Conservation (phyloP, 306 rosid genomes). For the Acacia confusa region DNA sequence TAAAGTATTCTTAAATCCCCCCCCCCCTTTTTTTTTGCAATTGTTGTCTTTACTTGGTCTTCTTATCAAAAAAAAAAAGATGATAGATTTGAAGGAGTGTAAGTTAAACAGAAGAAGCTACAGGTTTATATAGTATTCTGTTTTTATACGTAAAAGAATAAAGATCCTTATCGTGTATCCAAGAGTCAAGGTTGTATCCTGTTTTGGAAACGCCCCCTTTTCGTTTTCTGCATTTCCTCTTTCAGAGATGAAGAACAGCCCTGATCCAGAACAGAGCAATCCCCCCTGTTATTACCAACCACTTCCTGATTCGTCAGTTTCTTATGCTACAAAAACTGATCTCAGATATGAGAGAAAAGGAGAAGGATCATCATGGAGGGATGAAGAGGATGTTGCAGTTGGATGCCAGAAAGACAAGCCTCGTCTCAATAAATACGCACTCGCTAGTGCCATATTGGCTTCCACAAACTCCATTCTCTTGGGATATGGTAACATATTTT, state of each 20-base stretch:
- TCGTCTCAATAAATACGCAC: constrained; percentile 62
- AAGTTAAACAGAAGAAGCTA: background rate
- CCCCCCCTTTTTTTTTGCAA: background rate
- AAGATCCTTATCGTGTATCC: background rate
- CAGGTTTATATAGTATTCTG: background rate
- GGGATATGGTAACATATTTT: constrained; percentile 64
- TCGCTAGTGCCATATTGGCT: constrained; percentile 69
- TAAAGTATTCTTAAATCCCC: background rate
- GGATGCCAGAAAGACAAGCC: constrained; percentile 6
- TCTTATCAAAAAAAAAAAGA: no score
- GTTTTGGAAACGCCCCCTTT: background rate
- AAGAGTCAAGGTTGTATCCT: no score
- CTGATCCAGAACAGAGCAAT: constrained; percentile 1
- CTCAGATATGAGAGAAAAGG: background rate
- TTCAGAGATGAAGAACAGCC: constrained; percentile 23
- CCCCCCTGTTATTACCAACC: constrained; percentile 29
- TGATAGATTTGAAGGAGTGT: background rate
- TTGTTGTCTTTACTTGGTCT: background rate
- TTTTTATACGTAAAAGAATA: background rate
- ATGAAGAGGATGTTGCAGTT: background rate
- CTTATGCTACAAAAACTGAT: constrained; percentile 21
- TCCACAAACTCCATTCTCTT: constrained; percentile 77
- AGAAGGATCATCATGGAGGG: background rate
- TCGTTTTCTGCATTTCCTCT: constrained; percentile 20
- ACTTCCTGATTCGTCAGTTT: constrained; percentile 36